Evolutionary conservation across 148 eudicot species (phyloP), one percentile per base, ranked within the genome.

Genomic region (Pouteria glomerata): DNA sequence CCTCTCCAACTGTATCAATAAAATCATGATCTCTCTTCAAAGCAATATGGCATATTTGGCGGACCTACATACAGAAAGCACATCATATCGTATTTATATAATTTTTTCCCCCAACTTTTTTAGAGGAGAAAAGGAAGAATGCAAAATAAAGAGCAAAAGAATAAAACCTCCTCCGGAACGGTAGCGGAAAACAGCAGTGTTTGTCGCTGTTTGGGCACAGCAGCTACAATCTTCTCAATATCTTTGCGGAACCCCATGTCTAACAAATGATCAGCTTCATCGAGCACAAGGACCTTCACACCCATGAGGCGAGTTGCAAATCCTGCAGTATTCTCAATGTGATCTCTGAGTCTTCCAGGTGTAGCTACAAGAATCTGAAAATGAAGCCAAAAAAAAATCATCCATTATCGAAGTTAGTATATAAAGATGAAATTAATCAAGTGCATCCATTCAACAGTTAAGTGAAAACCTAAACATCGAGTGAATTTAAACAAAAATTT

Each of bases 211-310:
- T 91, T 95, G n/a, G 98, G 98, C 64, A 91, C 93, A 33, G 96
- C 84, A 74, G 97, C 86, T 61, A 91, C 73, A 58, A 95, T 91
- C 69, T 66, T 88, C 78, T 89, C 98, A 73, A 95, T 89, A 62
- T 89, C 98, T 78, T 79, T 91, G 48, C 98, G 96, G 57, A 95
- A 95, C 74, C 98, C 98, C 98, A 95, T 95, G 82, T 91, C 97
- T 75, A 95, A 79, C 67, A 95, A 72, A 80, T 88, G 97, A 86
- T 95, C 98, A 56, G 98, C 98, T 85, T 95, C 98, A 79, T 95
- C 98, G 57, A 95, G 97, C 68, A 95, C 93, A 70, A 95, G 94
- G 24, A 91, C 88, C 87, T 95, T 95, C 71, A 95, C 88, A 44
- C 98, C 98, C 93, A 82, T 89, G 51, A 95, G 85, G 70, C 96